Conservation (phyloP, 2,329 filamentous ascomycete genomes). For the Xylariales sp. region DNA sequence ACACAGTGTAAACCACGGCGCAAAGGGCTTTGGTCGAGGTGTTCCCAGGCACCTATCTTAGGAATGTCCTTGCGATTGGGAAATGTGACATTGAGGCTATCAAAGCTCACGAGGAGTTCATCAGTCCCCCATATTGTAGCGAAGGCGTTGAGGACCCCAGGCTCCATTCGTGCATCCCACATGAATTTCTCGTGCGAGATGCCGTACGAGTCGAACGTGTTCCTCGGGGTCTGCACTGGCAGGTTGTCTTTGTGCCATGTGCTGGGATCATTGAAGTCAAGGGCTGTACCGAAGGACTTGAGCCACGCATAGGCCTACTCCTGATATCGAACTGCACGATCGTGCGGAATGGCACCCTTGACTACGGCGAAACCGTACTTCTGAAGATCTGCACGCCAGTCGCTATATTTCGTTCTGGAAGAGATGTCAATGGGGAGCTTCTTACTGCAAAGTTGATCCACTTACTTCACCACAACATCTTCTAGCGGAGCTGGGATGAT, state of each 20-base stretch:
- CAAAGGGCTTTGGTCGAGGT: constrained; percentile 27
- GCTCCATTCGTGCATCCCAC: constrained; percentile 34
- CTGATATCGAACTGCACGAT: constrained; percentile 31
- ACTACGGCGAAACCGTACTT: constrained; percentile 39
- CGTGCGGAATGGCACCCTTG: constrained; percentile 38
- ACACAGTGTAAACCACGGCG: constrained; percentile 23
- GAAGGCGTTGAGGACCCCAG: constrained; percentile 33
- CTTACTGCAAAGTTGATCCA: too few species aligned
- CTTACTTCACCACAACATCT: background rate
- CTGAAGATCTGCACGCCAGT: constrained; percentile 30
- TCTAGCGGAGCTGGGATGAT: background rate
- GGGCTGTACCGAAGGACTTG: constrained; percentile 16
- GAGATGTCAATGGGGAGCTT: too few species aligned
- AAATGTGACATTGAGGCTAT: constrained; percentile 37
- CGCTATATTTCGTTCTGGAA: constrained; percentile 15
- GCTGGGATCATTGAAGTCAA: constrained; percentile 22
- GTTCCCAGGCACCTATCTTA: constrained; percentile 29
- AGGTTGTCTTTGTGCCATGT: constrained; percentile 32
- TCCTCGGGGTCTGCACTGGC: constrained; percentile 28
- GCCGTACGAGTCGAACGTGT: constrained; percentile 26
- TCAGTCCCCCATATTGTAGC: constrained; percentile 34
- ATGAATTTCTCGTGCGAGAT: constrained; percentile 35
- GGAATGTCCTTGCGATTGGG: constrained; percentile 25
- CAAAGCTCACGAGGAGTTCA: constrained; percentile 41
- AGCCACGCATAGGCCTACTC: constrained; percentile 19